phyloP scores from a whole-genome alignment of 208 protist species.

The Endotrypanum monterogeii region DNA sequence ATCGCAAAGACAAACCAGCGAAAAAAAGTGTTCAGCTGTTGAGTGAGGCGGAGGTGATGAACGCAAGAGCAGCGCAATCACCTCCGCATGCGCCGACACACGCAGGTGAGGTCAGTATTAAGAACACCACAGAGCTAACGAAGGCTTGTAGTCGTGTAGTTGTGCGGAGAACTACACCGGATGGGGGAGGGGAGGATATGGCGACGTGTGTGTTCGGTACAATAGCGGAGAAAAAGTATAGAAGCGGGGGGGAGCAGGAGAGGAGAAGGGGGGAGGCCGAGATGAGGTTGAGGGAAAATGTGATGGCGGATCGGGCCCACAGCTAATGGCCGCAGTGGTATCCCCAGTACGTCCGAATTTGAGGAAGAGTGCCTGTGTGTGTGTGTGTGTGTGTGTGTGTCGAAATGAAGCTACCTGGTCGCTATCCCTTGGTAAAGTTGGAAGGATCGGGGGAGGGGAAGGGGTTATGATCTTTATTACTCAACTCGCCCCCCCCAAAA shows the following conservation, averaged over 20 bases:
- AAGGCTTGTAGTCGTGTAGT: too few species aligned
- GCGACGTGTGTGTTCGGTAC: background rate
- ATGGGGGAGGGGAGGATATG: background rate
- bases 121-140: background rate
- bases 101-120: background rate
- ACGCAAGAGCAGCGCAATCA: background rate
- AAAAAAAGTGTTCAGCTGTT: too few species aligned
- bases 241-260: background rate
- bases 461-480: too few species aligned
- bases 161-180: background rate
- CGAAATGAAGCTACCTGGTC: too few species aligned
- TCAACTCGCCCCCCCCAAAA: background rate
- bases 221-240: background rate
- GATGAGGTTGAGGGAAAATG: background rate
- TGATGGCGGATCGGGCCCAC: background rate
- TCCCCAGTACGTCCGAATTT: background rate
- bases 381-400: background rate
- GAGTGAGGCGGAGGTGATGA: background rate
- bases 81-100: background rate
- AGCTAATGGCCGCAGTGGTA: background rate
- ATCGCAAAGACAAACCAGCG: background rate
- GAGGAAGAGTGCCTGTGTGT: background rate
- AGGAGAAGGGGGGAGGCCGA: too few species aligned
- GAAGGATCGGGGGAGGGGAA: too few species aligned
- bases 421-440: too few species aligned